phyloP scores from a whole-genome alignment of 73 alveolate genomes.

The Halteria grandinella region DNA sequence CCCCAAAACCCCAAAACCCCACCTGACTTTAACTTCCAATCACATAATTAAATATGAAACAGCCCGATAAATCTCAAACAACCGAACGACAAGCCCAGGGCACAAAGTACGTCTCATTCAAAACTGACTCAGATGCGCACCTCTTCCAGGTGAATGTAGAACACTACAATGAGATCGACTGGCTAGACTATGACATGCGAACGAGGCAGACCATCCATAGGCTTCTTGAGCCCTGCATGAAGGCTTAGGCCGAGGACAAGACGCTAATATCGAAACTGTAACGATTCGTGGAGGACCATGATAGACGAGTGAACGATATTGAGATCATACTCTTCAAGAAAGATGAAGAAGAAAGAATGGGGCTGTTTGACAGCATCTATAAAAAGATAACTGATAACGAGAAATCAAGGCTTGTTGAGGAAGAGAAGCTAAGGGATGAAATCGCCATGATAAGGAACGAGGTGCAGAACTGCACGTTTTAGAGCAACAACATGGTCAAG shows the following conservation, averaged over 20 bases:
- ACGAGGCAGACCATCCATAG: constrained; percentile 24
- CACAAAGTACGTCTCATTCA: no score
- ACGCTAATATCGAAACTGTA: not conserved
- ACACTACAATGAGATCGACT: constrained; percentile 46
- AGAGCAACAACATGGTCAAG: not conserved
- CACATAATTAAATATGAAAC: no score
- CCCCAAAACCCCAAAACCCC: no score
- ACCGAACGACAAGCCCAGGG: no score
- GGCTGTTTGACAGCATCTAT: constrained; percentile 27
- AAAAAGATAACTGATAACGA: constrained; percentile 32
- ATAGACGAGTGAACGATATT: constrained; percentile 42
- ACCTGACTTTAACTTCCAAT: no score
- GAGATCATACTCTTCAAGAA: constrained; percentile 43
- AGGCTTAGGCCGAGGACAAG: constrained; percentile 25
- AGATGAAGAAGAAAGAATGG: constrained; percentile 23
- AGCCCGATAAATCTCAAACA: no score
- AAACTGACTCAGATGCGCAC: constrained; percentile 46
- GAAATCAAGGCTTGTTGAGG: constrained; percentile 37
- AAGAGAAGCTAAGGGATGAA: constrained; percentile 38
- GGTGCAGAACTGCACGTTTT: not conserved
- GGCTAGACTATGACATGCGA: constrained; percentile 36
- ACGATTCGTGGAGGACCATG: constrained; percentile 37
- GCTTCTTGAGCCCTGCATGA: constrained; percentile 42
- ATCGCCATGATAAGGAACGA: constrained; percentile 17
- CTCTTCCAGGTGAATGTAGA: constrained; percentile 42